Evolutionary conservation across 208 protist genomes (phyloP).

Genomic region (Jaenimonas drosophilae): DNA sequence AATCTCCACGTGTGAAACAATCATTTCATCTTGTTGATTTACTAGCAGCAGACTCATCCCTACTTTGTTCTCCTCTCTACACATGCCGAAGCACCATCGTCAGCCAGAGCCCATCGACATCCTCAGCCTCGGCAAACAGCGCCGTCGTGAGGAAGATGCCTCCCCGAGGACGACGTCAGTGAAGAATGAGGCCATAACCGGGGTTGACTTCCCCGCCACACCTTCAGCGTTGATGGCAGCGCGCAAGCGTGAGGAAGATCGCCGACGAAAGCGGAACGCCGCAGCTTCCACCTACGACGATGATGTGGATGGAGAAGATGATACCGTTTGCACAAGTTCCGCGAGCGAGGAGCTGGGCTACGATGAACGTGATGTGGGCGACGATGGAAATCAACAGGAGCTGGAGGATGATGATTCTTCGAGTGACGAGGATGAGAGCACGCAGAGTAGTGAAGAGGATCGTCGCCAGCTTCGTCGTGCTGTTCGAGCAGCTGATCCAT

Average conservation of each 20-base stretch:
- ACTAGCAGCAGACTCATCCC: neutral
- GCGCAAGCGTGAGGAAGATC: neutral
- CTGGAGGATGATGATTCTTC: conserved; percentile 5
- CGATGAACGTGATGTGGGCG: conserved; percentile 8
- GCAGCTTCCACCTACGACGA: too few species aligned
- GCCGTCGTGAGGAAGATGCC: too few species aligned
- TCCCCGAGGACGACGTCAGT: too few species aligned
- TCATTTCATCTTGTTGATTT: neutral
- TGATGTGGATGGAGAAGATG: conserved; percentile 8
- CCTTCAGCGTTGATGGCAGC: conserved; percentile 9
- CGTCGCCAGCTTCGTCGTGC: neutral
- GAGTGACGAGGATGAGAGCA: neutral
- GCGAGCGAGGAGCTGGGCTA: too few species aligned
- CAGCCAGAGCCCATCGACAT: conserved; percentile 52
- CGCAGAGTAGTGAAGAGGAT: conserved; percentile 3
- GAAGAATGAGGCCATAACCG: conserved; percentile 4
- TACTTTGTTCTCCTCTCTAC: neutral
- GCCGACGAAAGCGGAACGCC: too few species aligned
- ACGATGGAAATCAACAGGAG: neutral
- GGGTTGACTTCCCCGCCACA: conserved; percentile 16
- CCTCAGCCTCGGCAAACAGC: neutral
- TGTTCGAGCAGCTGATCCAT: neutral
- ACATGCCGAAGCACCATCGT: conserved; percentile 73
- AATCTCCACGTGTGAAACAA: neutral
- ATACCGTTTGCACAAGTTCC: too few species aligned